Base-by-base conservation (phyloP, 1,139 yeast species). In the Pichia sp. region DNA sequence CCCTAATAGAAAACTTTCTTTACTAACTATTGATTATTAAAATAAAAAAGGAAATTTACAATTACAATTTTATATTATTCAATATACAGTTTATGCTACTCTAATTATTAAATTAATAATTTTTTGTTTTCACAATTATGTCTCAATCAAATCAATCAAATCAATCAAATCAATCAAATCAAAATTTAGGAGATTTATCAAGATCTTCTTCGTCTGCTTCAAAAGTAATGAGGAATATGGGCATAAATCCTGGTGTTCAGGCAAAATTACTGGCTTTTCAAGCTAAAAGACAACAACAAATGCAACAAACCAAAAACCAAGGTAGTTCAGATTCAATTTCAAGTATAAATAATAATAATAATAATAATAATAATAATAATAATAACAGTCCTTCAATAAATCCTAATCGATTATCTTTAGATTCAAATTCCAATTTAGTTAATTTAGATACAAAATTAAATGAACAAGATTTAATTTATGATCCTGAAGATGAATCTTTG, bases 201-300 rank as follows among this genome's bases (percentile, higher is more conserved):
- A 42, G 51, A 12, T 42, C 48, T 8, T 42, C 48, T 8, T 42
- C 48, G 4, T 48, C 51, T 11, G 40, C 50, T 6, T 47, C 50
- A 11, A 45, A 45, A 23, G 43, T 40, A 29, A 39, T 48, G 39
- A 40, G 51, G 38, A 45, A 41, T 26, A 42, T 43, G 37, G 37
- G 46, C 6, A 51, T 63, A 37, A 82, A 74, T 59, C 79, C 86
- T 12, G 87, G 80, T 52, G 73, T 83, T 45, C 92, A 83, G 62
- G 94, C 92, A 2, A 69, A 87, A 52, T 70, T 85, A 41, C 65
- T 82, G 63, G 90, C 90, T 0, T 82, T 83, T 54, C 92, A 83
- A 33, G 48, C 51, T 7, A 47, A 47, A 26, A 41, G 46, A 38
- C 46, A 45, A 22, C 49, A 47, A 30, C 50, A 42, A 31, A 41